Base-by-base conservation (phyloP, 805 yeast genomes). In the Metschnikowia aberdeeniae region DNA sequence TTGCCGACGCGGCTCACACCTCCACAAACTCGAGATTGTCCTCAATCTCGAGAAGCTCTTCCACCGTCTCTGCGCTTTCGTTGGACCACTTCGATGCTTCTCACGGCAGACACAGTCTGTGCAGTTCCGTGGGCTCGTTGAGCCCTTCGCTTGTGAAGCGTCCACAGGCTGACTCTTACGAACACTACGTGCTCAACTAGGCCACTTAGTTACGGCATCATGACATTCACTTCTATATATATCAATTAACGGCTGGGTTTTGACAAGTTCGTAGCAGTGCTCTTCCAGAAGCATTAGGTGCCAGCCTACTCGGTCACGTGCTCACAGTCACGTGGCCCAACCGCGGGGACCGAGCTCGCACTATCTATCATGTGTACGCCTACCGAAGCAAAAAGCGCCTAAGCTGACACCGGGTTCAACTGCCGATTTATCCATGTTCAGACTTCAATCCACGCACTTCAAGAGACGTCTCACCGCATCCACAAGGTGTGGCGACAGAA, bases 21-120 rank as follows among this genome's bases (percentile, higher is more conserved):
- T 19, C 7, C 43, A 34, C 40, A 6, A 34, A 32, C 11, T 34
- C 42, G 27, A 33, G 39, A 8, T 34, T 39, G 32, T 33, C 47
- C 12, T 12, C 50, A 10, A 48, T 52, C 36, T 52, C 58, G 24
- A 39, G 53, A 38, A 43, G 51, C 42, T 48, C 59, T 7, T 49
- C 56, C 10, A 44, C 53, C n/a, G 33, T 43, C 6, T 45, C 54
- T 2, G 45, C 51, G 24, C 47, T 52, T 42, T 54, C 57, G 2
- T 46, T 54, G 50, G 42, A 46, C 38, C 49, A 40, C 36, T 29
- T 32, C n/a, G 37, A 41, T 6, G 45, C 51, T n/a, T 36, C 36
- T 32, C 63, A 59, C 47, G 46, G 53, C 43, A 50, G 63, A 45
- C 63, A 58, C 39, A 49, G 48, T 45, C 60, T 63, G 17, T 46